phyloP scores from a whole-genome alignment of 2,329 filamentous ascomycete genomes.

The Akanthomyces uredinophilus region DNA sequence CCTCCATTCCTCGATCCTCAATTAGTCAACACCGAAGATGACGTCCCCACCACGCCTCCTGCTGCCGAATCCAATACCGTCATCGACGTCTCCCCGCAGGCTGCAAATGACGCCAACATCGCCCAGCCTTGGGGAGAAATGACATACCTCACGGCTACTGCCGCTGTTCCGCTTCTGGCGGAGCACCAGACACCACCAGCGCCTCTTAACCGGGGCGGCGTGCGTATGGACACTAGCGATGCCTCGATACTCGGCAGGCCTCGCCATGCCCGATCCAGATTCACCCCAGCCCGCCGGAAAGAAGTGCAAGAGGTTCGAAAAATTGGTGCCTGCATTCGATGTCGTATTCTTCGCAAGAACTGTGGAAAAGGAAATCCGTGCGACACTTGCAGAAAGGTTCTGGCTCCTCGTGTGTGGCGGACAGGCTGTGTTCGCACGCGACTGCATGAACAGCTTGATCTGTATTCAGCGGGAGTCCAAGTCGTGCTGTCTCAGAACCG shows the following conservation, averaged over 20 bases:
- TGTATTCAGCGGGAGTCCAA: constrained; percentile 61
- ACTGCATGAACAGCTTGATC: constrained; percentile 55
- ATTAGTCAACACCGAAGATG: constrained; percentile 30
- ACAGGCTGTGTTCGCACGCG: constrained; percentile 59
- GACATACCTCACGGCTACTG: constrained; percentile 40
- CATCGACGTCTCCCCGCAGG: constrained; percentile 20
- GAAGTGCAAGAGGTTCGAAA: constrained; percentile 62
- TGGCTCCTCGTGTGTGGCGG: constrained; percentile 61
- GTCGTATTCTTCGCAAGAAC: constrained; percentile 60
- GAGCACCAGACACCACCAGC: constrained; percentile 29
- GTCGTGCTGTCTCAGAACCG: constrained; percentile 56
- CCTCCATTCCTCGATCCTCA: constrained; percentile 51
- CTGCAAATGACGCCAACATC: constrained; percentile 21
- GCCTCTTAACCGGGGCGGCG: constrained; percentile 40
- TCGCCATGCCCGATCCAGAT: constrained; percentile 52
- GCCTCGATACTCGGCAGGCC: constrained; percentile 41
- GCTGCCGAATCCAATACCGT: constrained; percentile 21
- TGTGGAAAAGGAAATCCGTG: constrained; percentile 61
- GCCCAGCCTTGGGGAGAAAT: constrained; percentile 50
- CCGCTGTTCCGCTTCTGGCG: constrained; percentile 27
- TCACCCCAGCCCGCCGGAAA: constrained; percentile 53
- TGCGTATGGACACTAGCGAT: constrained; percentile 47
- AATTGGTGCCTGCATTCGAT: constrained; percentile 61
- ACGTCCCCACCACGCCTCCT: constrained; percentile 27
- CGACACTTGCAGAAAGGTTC: constrained; percentile 57